These are phyloP conservation scores for Actinomortierella ambigua DNA, from an alignment of 371 early-diverging fungal genomes.

Conservation along the genomic window DNA sequence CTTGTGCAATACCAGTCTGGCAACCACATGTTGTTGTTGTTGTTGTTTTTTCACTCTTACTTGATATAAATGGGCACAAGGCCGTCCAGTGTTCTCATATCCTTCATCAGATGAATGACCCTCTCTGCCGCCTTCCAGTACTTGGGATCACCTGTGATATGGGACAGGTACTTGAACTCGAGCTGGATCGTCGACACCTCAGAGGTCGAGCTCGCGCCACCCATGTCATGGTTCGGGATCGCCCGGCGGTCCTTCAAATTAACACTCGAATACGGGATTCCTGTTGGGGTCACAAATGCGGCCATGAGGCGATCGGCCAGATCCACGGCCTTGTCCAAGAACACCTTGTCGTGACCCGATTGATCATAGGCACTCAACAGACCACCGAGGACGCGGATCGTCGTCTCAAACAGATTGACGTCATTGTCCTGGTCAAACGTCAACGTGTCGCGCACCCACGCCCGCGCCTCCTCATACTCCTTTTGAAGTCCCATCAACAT, in stretches of 20 bases:
- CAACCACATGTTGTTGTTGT: not conserved
- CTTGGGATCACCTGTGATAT: constrained; percentile 71
- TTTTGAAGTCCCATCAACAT: constrained; percentile 77
- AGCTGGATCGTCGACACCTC: constrained; percentile 89
- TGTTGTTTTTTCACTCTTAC: no score
- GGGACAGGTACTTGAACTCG: constrained; percentile 86
- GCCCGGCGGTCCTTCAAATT: constrained; percentile 53
- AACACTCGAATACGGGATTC: constrained; percentile 80
- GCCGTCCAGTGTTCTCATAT: constrained; percentile 64
- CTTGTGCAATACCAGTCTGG: no score
- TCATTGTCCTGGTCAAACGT: constrained; percentile 72
- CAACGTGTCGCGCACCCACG: constrained; percentile 63
- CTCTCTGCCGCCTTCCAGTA: constrained; percentile 77
- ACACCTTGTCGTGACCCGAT: constrained; percentile 63
- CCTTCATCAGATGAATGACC: constrained; percentile 64
- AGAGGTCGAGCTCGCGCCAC: constrained; percentile 67
- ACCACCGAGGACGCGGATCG: constrained; percentile 92
- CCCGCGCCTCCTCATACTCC: constrained; percentile 73
- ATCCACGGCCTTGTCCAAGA: constrained; percentile 77
- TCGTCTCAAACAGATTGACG: constrained; percentile 92
- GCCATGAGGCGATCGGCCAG: constrained; percentile 78
- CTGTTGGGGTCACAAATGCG: constrained; percentile 76
- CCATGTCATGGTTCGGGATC: constrained; percentile 41
- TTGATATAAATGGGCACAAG: constrained; percentile 80
- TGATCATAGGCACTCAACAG: constrained; percentile 83